Conservation (phyloP, 495 filamentous ascomycete genomes). For the Lichenothelia convexa region DNA sequence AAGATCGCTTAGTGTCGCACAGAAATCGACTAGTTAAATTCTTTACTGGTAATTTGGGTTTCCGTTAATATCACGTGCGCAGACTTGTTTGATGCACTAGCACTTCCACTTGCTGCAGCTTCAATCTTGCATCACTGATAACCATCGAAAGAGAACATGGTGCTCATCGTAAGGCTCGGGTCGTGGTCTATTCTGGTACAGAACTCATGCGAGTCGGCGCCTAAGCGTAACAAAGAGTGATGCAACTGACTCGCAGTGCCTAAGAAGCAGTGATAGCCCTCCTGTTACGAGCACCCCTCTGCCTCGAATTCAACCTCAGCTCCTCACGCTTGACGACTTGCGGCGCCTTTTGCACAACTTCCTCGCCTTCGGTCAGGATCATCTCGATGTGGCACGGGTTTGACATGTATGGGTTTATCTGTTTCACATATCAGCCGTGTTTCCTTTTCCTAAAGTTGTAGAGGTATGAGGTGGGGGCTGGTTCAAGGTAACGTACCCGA, state of each 20-base stretch:
- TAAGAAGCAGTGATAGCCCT: constrained; percentile 44
- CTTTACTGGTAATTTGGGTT: too few relatives aligned
- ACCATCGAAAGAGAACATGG: background rate
- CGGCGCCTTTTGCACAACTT: constrained; percentile 73
- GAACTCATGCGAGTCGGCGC: background rate
- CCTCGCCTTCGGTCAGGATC: constrained; percentile 91
- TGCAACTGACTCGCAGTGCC: too few relatives aligned
- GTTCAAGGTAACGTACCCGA: constrained; percentile 53
- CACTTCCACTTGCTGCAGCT: too few relatives aligned
- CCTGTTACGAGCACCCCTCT: constrained; percentile 66
- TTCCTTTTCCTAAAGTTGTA: background rate
- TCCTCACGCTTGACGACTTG: constrained; percentile 40
- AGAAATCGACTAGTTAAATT: too few relatives aligned
- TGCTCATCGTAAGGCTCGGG: constrained; percentile 1
- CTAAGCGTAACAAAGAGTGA: too few relatives aligned
- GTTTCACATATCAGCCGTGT: constrained; percentile 4
- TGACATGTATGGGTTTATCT: constrained; percentile 99
- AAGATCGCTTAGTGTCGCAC: too few relatives aligned
- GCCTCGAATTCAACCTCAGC: constrained; percentile 58
- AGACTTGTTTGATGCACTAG: too few relatives aligned
- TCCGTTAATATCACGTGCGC: too few relatives aligned
- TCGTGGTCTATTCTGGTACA: constrained; percentile 3
- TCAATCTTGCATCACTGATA: too few relatives aligned
- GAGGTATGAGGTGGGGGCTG: too few relatives aligned
- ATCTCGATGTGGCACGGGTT: constrained; percentile 99